phyloP scores from a whole-genome alignment of 306 rosid species.

The Pachyrhizus erosus region DNA sequence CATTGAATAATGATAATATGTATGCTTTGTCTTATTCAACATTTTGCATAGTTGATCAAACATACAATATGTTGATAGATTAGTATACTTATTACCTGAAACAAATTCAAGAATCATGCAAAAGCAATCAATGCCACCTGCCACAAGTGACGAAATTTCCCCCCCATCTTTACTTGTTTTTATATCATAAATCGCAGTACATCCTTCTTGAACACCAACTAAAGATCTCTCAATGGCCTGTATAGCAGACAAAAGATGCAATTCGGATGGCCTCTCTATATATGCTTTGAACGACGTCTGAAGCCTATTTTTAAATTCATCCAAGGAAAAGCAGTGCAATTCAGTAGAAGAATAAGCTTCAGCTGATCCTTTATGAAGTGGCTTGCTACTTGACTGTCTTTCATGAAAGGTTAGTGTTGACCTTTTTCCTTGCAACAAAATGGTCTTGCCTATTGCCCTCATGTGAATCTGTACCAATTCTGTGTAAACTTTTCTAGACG shows the following conservation, averaged over 20 bases:
- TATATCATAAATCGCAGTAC: conserved; percentile 62
- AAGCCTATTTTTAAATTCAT: conserved; percentile 62
- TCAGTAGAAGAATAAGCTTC: conserved; percentile 58
- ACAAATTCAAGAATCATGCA: conserved; percentile 83
- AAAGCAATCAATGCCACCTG: conserved; percentile 86
- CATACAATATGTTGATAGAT: conserved; percentile 16
- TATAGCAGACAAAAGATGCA: conserved; percentile 75
- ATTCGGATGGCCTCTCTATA: conserved; percentile 68
- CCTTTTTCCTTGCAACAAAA: conserved; percentile 79
- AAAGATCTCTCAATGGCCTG: conserved; percentile 84
- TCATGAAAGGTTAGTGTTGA: conserved; percentile 76
- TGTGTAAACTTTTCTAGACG: conserved; percentile 56
- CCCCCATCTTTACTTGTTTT: conserved; percentile 68
- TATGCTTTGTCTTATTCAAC: conserved; percentile 20
- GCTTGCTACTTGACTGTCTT: conserved; percentile 59
- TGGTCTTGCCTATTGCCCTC: conserved; percentile 80
- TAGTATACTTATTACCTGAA: conserved; percentile 65
- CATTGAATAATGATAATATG: conserved; percentile 35
- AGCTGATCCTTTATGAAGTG: conserved; percentile 54
- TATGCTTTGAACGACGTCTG: conserved; percentile 58
- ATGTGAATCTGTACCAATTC: conserved; percentile 68
- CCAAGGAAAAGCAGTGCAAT: conserved; percentile 53
- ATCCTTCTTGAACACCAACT: conserved; percentile 70
- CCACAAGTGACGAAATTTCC: conserved; percentile 66
- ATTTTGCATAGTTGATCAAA: conserved; percentile 4